Conservation (phyloP, 208 protist species). For the Crithidia brevicula region DNA sequence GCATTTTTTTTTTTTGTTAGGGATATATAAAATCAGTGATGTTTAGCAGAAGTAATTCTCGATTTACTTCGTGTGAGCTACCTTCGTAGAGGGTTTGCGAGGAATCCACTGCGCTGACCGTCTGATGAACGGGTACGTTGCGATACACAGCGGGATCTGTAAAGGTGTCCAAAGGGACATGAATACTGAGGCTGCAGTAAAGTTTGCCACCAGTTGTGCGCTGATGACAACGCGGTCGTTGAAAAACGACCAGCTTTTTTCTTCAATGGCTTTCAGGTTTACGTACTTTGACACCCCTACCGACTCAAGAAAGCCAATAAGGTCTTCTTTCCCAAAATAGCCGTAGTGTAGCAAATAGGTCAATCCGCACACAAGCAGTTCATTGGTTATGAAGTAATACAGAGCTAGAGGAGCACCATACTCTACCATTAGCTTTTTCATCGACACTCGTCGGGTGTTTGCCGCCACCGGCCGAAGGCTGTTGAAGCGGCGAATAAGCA, state of each 20-base stretch:
- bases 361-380: conserved; percentile 44
- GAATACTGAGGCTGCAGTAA: conserved; percentile 57
- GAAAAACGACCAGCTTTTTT: conserved; percentile 54
- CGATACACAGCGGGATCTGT: conserved; percentile 51
- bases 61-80: not conserved
- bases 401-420: conserved; percentile 41
- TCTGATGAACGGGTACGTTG: conserved; percentile 42
- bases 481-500: conserved; percentile 12
- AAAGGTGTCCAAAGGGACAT: conserved; percentile 59
- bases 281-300: conserved; percentile 47
- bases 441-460: conserved; percentile 13
- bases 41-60: no score
- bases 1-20: conserved; percentile 1
- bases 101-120: conserved; percentile 2
- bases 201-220: conserved; percentile 55
- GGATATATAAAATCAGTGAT: no score
- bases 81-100: not conserved
- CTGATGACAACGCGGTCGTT: conserved; percentile 39
- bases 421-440: conserved; percentile 34
- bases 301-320: conserved; percentile 46
- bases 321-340: conserved; percentile 58
- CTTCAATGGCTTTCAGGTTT: conserved; percentile 38
- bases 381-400: conserved; percentile 66
- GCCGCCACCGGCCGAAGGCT: not conserved
- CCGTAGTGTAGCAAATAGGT: conserved; percentile 62